These are phyloP conservation scores for Saccharum spontaneum DNA, from an alignment of 176 grass and related monocot genomes.

Conservation along the genomic window DNA sequence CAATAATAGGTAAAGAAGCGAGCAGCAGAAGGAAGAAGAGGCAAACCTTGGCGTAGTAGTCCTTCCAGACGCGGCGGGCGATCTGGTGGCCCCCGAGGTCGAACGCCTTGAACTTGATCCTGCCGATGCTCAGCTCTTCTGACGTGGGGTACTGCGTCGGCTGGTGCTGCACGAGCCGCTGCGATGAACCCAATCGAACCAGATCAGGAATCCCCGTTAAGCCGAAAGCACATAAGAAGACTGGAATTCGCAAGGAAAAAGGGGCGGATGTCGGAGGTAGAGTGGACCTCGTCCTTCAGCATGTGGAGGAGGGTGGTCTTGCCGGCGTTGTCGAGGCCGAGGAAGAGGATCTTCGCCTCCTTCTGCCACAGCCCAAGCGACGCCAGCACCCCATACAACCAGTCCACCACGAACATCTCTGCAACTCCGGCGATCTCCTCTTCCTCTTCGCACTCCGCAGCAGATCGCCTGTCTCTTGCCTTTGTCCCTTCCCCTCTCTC, in stretches of 20 bases:
- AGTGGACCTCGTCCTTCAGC: conserved; percentile 57
- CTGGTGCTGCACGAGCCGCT: conserved; percentile 69
- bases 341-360: conserved; percentile 68
- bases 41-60: conserved; percentile 53
- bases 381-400: conserved; percentile 65
- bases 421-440: conserved; percentile 23
- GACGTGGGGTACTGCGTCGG: conserved; percentile 70
- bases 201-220: conserved; percentile 22
- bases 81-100: conserved; percentile 70
- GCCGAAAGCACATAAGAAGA: not conserved
- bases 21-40: not conserved
- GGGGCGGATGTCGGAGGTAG: not conserved
- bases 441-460: not conserved
- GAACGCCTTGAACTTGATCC: conserved; percentile 70
- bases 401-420: conserved; percentile 54
- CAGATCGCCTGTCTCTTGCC: not conserved
- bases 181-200: conserved; percentile 18
- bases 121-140: conserved; percentile 66
- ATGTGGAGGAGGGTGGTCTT: conserved; percentile 64
- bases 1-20: not conserved
- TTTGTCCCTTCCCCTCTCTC: not conserved
- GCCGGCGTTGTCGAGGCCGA: conserved; percentile 63
- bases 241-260: not conserved
- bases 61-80: conserved; percentile 70
- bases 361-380: conserved; percentile 66